Evolutionary conservation across 2,329 filamentous ascomycete genomes (phyloP).

Genomic region (Fusarium irregulare): DNA sequence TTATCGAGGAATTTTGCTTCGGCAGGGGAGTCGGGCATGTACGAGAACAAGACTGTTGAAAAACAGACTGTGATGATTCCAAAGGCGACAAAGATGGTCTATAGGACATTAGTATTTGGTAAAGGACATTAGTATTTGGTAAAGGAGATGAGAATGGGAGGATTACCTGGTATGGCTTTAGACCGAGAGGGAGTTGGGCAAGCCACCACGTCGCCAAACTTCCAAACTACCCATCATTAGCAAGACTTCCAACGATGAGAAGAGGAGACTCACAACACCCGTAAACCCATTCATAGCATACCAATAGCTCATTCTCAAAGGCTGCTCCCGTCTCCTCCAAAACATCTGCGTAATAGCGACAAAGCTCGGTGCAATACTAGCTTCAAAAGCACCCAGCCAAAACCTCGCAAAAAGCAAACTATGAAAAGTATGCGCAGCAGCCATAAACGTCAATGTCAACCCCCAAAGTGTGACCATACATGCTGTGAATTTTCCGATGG

Average conservation of each 20-base stretch:
- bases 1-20: constrained; percentile 67
- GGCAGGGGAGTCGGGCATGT: constrained; percentile 74
- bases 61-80: constrained; percentile 59
- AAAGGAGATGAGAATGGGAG: too few species aligned
- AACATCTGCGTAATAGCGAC: constrained; percentile 53
- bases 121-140: too few species aligned
- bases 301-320: constrained; percentile 37
- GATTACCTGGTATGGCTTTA: constrained; percentile 29
- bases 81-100: constrained; percentile 50
- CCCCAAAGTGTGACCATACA: constrained; percentile 66
- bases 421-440: constrained; percentile 60
- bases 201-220: constrained; percentile 38
- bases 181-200: constrained; percentile 23
- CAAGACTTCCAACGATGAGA: too few species aligned
- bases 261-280: constrained; percentile 10
- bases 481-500: constrained; percentile 65
- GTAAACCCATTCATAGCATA: constrained; percentile 38
- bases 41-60: constrained; percentile 60
- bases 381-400: constrained; percentile 60
- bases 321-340: constrained; percentile 51
- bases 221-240: constrained; percentile 20
- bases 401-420: constrained; percentile 59
- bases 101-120: too few species aligned
- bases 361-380: constrained; percentile 53
- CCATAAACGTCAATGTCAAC: constrained; percentile 62